phyloP scores from a whole-genome alignment of 306 rosid species.

The Aeschynomene evenia region DNA sequence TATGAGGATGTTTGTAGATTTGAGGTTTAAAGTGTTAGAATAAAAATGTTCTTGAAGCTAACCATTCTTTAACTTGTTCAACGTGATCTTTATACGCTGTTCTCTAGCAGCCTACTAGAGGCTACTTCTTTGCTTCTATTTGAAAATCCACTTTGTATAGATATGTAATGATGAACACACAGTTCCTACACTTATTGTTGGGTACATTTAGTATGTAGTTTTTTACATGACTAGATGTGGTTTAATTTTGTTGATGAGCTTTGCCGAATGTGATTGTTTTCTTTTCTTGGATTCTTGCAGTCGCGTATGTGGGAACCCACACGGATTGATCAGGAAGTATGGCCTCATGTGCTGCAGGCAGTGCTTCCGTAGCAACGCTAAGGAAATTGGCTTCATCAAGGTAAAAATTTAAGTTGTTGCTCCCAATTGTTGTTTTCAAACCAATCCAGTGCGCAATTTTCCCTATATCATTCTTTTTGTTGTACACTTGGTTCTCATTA shows the following conservation, averaged over 20 bases:
- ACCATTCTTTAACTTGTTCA: neutral
- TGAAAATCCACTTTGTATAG: no score
- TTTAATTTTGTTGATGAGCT: neutral
- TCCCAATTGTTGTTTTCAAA: neutral
- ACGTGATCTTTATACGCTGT: neutral
- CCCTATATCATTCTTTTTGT: neutral
- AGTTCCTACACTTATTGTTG: neutral
- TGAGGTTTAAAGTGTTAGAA: neutral
- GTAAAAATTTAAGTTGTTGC: constrained; percentile 18
- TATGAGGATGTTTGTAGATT: neutral
- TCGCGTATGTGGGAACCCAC: constrained; percentile 65
- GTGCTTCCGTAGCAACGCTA: constrained; percentile 97
- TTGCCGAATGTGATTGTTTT: constrained; percentile 1
- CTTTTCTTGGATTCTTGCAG: constrained; percentile 24
- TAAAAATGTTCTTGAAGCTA: neutral
- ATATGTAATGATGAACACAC: neutral
- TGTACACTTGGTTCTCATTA: neutral
- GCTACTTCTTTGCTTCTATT: neutral
- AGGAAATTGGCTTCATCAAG: constrained; percentile 97
- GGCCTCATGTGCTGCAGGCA: constrained; percentile 97
- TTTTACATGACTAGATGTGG: neutral
- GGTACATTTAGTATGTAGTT: neutral
- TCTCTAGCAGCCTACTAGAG: neutral
- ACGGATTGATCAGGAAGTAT: constrained; percentile 87
- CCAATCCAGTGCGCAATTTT: neutral